Percentiles rank a stretch among this genome's conserved stretches.
These are phyloP conservation scores for Didymella sp. DNA, from an alignment of 2,329 filamentous ascomycete species.

Conservation along the genomic window DNA sequence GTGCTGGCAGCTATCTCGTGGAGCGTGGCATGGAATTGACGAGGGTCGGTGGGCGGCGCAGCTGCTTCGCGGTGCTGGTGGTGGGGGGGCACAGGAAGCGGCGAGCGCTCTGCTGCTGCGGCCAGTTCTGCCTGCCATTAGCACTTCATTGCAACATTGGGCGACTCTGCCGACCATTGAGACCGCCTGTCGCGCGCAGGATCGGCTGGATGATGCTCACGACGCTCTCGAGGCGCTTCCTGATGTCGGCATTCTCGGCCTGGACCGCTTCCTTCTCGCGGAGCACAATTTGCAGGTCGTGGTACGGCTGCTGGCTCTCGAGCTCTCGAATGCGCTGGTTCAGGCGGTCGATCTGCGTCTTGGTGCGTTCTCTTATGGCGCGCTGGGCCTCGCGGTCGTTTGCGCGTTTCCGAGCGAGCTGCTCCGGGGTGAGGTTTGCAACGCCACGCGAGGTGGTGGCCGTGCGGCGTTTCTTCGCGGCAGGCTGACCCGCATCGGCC, in stretches of 20 bases:
- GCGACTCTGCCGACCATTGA: constrained; percentile 51
- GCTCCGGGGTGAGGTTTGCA: constrained; percentile 84
- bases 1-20: constrained; percentile 32
- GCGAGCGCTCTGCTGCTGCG: constrained; percentile 56
- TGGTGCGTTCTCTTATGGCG: constrained; percentile 82
- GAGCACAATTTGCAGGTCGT: constrained; percentile 79
- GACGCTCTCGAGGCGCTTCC: constrained; percentile 69
- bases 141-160: not conserved
- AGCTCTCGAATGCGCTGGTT: constrained; percentile 77
- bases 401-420: constrained; percentile 86
- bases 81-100: constrained; percentile 45
- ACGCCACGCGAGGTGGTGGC: constrained; percentile 71
- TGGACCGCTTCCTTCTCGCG: constrained; percentile 78
- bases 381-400: constrained; percentile 90
- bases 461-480: constrained; percentile 44
- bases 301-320: constrained; percentile 80
- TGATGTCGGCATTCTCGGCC: constrained; percentile 81
- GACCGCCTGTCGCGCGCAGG: constrained; percentile 52
- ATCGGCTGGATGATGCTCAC: constrained; percentile 70
- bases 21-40: constrained; percentile 32
- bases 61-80: constrained; percentile 15
- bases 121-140: constrained; percentile 51
- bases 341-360: constrained; percentile 76
- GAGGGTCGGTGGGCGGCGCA: constrained; percentile 29
- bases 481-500: constrained; percentile 23